These are phyloP conservation scores for Diaporthe sp. DNA, from an alignment of 2,329 filamentous ascomycete species.

Conservation along the genomic window DNA sequence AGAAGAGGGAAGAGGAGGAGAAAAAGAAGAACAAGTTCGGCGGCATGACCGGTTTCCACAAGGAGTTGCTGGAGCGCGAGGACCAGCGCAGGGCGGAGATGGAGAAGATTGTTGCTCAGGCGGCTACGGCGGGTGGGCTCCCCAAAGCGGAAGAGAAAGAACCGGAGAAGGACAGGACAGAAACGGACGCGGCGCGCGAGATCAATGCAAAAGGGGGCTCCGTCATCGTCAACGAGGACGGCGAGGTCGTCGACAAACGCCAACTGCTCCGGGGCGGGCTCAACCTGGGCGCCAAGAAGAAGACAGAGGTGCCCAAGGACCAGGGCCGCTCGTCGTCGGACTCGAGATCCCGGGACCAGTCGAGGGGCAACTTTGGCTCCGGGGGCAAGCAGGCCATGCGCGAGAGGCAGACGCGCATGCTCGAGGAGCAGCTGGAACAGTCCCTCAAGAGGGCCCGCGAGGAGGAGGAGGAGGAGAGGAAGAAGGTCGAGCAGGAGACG, in stretches of 20 bases:
- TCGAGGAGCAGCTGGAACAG: conserved; percentile 82
- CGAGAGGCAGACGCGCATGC: conserved; percentile 83
- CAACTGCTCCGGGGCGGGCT: conserved; percentile 82
- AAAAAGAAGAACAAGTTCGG: conserved; percentile 73
- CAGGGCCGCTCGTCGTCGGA: conserved; percentile 48
- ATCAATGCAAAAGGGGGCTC: conserved; percentile 73
- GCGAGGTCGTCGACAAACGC: conserved; percentile 87
- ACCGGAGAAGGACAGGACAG: conserved; percentile 64
- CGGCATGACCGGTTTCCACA: conserved; percentile 87
- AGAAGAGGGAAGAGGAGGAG: conserved; percentile 73
- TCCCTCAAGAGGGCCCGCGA: conserved; percentile 80
- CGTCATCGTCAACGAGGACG: conserved; percentile 84
- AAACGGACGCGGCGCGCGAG: conserved; percentile 76
- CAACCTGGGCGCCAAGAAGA: conserved; percentile 78
- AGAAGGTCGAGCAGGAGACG: conserved; percentile 72
- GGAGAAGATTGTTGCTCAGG: conserved; percentile 75
- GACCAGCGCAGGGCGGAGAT: conserved; percentile 79
- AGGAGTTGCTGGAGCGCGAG: conserved; percentile 78
- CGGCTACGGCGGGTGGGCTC: conserved; percentile 57
- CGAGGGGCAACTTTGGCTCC: conserved; percentile 57
- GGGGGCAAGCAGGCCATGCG: conserved; percentile 76
- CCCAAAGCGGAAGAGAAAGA: conserved; percentile 50
- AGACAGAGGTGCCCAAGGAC: conserved; percentile 57
- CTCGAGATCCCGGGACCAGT: conserved; percentile 47
- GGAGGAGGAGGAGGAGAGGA: conserved; percentile 75